Evolutionary conservation across 1,284 basidiomycete genomes (phyloP).

Genomic region (Tilletia caries): DNA sequence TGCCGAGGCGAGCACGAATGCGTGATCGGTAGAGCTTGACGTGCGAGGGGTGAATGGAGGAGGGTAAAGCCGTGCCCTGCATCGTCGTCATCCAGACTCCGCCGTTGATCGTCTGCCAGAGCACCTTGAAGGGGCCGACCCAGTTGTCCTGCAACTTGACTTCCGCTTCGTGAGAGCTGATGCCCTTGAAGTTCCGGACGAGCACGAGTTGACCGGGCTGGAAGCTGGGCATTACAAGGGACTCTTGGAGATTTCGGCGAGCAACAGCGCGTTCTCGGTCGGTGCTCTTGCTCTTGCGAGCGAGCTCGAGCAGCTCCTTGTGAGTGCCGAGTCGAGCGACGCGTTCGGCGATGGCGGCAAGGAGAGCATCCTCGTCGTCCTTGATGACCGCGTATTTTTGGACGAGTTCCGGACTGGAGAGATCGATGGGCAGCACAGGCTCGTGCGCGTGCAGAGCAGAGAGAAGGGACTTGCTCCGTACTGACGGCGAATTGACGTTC

Average conservation of each 20-base stretch:
- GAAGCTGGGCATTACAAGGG: neutral
- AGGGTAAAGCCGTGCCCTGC: neutral
- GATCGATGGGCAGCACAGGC: neutral
- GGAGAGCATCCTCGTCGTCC: neutral
- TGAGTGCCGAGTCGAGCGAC: neutral
- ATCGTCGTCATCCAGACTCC: neutral
- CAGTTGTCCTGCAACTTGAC: neutral
- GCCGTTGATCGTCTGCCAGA: neutral
- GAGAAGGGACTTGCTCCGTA: neutral
- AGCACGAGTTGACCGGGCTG: neutral
- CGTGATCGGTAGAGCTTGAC: neutral
- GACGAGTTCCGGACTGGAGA: neutral
- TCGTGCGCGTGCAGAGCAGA: neutral
- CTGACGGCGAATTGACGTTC: neutral
- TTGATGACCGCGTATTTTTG: neutral
- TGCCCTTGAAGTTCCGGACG: neutral
- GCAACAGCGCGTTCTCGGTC: neutral
- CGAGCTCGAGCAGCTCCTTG: neutral
- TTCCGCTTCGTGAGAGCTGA: neutral
- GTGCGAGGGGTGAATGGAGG: neutral
- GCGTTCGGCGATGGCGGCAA: neutral
- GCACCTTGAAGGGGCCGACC: neutral
- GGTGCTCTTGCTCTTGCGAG: neutral
- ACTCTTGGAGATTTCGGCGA: neutral
- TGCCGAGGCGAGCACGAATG: neutral